Base-by-base conservation (phyloP, 2,329 filamentous ascomycete genomes). In the Stagonosporopsis rhizophila region DNA sequence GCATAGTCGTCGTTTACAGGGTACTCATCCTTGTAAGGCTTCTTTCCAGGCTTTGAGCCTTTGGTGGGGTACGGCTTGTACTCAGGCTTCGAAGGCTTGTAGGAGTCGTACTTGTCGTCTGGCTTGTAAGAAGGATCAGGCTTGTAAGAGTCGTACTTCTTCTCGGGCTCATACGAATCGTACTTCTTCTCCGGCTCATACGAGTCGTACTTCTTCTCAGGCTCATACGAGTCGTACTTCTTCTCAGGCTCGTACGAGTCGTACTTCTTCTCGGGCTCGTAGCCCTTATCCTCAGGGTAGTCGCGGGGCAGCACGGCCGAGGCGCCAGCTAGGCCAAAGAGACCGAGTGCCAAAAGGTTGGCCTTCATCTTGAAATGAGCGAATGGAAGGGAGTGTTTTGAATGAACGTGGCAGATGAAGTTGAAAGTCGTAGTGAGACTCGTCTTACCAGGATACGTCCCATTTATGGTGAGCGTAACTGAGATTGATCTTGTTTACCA, bases 401-500 rank as follows among this genome's bases (percentile, higher is more conserved):
- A 60, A 65, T 46, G 61, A 66, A 55, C 60, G 63, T 64, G 59
- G 23, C 56, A 53, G 60, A 58, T 48, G 56, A 65, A 59, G 54
- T 42, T 45, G 54, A 23, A 58, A 55, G 35, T 42, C 44, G 50
- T 52, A 42, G 42, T 69, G 58, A 67, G 52, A 70, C 60, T 60
- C 53, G 20, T 57, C 52, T 56, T 59, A 61, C 58, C 46, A 63
- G 62, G 54, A 58, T 54, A 50, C 62, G 59, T 57, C 51, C 56
- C 60, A 68, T 69, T 70, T 69, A 72, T 67, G 64, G 60, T 65
- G 59, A 52, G 54, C 37, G 50, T 52, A 57, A 46, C 56, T 47
- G 25, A 49, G 50, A 39, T 52, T 68, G 59, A 68, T 67, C 53
- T 71, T 73, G 66, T 72, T 68, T 61, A 68, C 60, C 49, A 40